Percentiles rank a stretch among this genome's conserved stretches.
These are phyloP conservation scores for Takakia lepidozioides DNA, from an alignment of 225 moss, liverwort and hornwort genomes.

Conservation along the genomic window DNA sequence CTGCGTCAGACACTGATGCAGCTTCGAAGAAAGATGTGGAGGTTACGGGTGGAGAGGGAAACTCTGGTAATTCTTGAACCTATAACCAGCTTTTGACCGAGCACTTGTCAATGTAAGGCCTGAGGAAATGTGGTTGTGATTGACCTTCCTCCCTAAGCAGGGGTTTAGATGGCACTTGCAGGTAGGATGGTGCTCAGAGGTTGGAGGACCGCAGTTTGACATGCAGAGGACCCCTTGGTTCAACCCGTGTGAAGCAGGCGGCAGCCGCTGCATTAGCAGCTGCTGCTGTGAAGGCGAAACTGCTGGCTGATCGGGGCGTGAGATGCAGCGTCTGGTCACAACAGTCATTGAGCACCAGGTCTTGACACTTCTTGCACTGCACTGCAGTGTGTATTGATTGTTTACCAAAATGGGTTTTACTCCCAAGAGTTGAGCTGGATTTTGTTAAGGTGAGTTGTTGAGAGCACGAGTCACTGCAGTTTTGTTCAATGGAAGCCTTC, in stretches of 20 bases:
- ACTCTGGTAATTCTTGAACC: too few species aligned
- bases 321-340: constrained; percentile 76
- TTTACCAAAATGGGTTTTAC: background rate
- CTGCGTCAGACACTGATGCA: constrained; percentile 9
- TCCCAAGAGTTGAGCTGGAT: too few species aligned
- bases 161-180: constrained; percentile 19
- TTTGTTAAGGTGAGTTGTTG: too few species aligned
- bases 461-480: too few species aligned
- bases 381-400: background rate
- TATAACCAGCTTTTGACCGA: too few species aligned
- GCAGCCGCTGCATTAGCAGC: constrained; percentile 84
- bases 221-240: constrained; percentile 39
- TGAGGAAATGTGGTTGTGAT: too few species aligned
- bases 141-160: constrained; percentile 1
- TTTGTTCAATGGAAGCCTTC: too few species aligned
- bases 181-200: constrained; percentile 34
- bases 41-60: too few species aligned
- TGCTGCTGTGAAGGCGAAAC: constrained; percentile 91
- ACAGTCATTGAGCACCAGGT: constrained; percentile 91
- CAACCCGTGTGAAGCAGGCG: constrained; percentile 67
- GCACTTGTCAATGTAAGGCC: too few species aligned
- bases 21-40: too few species aligned
- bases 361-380: background rate
- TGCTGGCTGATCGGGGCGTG: constrained; percentile 92
- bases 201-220: constrained; percentile 3